Evolutionary conservation across 192 early-diverging fungal species (phyloP).

Genomic region (Kickxella alabastrina): DNA sequence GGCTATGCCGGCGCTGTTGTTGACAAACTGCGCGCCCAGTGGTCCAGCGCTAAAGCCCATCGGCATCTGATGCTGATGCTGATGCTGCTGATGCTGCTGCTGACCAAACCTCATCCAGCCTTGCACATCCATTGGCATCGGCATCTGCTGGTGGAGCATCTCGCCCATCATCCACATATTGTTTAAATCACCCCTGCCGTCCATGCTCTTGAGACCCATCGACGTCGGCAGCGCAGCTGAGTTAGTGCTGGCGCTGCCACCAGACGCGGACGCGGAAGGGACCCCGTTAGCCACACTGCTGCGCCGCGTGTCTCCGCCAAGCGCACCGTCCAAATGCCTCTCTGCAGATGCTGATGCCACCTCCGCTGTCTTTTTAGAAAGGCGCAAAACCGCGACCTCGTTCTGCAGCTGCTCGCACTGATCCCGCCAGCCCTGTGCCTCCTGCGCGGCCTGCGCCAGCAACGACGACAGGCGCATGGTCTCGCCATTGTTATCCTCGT

Average conservation of each 20-base stretch:
- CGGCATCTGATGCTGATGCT: neutral
- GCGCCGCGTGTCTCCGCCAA: too few species aligned
- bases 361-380: neutral
- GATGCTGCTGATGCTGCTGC: slow-evolving; percentile 10
- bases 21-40: neutral
- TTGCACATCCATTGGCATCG: slow-evolving; percentile 2
- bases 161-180: slow-evolving; percentile 3
- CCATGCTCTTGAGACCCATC: neutral
- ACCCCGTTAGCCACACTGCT: too few species aligned
- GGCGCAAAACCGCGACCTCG: slow-evolving; percentile 9
- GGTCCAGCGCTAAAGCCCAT: neutral
- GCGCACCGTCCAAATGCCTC: too few species aligned
- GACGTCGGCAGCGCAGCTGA: neutral
- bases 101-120: neutral
- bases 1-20: neutral
- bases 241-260: neutral
- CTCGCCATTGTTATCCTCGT: slow-evolving; percentile 13
- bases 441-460: slow-evolving; percentile 29
- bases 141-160: neutral
- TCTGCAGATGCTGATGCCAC: too few species aligned
- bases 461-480: slow-evolving; percentile 18
- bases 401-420: slow-evolving; percentile 10
- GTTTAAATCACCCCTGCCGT: neutral
- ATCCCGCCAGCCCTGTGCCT: slow-evolving; percentile 33
- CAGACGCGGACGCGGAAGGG: too few species aligned